These are phyloP conservation scores for Diplosphaera chodatii DNA, from an alignment of 139 green algal genomes.

Conservation along the genomic window DNA sequence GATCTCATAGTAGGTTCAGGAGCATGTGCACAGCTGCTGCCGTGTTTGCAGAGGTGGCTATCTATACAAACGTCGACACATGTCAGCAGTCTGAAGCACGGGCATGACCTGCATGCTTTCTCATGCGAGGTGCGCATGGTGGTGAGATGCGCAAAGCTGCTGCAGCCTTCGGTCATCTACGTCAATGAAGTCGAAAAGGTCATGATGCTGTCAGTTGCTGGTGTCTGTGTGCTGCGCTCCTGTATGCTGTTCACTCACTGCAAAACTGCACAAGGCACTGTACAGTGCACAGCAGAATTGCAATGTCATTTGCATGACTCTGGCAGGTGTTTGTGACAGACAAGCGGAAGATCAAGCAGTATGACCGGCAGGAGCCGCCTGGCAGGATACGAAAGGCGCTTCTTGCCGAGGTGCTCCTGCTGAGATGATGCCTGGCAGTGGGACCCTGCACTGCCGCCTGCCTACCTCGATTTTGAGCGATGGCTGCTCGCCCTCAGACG, in stretches of 20 bases:
- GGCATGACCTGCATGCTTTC: no score
- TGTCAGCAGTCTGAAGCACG: background rate
- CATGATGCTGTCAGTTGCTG: background rate
- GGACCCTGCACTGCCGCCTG: no score
- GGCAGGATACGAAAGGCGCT: constrained; percentile 87
- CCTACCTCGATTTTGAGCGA: no score
- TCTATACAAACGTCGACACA: background rate
- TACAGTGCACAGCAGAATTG: no score
- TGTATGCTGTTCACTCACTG: no score
- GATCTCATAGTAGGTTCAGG: no score
- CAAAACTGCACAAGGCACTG: no score
- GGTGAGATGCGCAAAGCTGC: constrained; percentile 54
- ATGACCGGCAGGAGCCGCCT: constrained; percentile 59
- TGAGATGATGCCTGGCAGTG: constrained; percentile 10
- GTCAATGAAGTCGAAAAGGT: constrained; percentile 86
- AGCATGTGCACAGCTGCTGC: no score
- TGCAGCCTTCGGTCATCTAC: constrained; percentile 82
- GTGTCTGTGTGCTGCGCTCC: no score
- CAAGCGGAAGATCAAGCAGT: constrained; percentile 76
- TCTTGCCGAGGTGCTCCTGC: constrained; percentile 57
- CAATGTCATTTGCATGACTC: no score
- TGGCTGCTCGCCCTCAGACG: no score
- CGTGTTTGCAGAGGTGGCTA: background rate
- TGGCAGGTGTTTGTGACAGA: constrained; percentile 73
- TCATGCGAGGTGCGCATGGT: background rate